A percentile compares a stretch with the other conserved stretches of the same genome.
Conservation (phyloP, 2,329 filamentous ascomycete genomes). For the Aquanectria penicillioides region DNA sequence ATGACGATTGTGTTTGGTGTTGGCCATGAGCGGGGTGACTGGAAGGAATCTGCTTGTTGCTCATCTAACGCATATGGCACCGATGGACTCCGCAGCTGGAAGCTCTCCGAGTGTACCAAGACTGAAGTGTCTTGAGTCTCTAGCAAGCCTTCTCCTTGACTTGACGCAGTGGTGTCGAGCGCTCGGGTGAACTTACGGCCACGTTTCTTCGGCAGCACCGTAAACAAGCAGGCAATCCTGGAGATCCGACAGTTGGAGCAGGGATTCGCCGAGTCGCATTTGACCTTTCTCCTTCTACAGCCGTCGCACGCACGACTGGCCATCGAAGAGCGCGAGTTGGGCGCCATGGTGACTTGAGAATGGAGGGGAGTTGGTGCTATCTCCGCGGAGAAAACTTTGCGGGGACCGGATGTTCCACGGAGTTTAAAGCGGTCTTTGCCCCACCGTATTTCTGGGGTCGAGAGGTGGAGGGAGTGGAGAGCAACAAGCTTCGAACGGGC, state of each 20-base stretch:
- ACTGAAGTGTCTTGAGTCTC: too few species aligned
- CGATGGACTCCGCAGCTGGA: neutral
- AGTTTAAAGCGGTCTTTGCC: too few species aligned
- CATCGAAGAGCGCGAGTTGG: neutral
- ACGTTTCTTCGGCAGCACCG: neutral
- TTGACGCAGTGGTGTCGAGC: neutral
- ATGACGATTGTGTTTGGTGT: too few species aligned
- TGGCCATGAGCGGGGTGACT: too few species aligned
- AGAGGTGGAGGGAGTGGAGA: too few species aligned
- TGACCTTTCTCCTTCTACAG: neutral
- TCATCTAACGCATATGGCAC: neutral
- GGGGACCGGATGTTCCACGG: too few species aligned
- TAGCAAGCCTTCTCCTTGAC: neutral
- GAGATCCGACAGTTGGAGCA: neutral
- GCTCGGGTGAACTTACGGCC: neutral
- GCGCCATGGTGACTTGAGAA: neutral
- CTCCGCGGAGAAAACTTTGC: neutral
- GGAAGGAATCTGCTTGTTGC: too few species aligned
- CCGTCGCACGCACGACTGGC: neutral
- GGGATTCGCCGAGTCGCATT: neutral
- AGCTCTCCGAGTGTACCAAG: too few species aligned
- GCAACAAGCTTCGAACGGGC: too few species aligned
- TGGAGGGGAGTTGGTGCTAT: neutral
- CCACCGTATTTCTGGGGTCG: too few species aligned
- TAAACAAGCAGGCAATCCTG: neutral